Evolutionary conservation across 2,329 filamentous ascomycete species (phyloP), one percentile per base, ranked within the genome.

Genomic region (Ampelomyces quisqualis): DNA sequence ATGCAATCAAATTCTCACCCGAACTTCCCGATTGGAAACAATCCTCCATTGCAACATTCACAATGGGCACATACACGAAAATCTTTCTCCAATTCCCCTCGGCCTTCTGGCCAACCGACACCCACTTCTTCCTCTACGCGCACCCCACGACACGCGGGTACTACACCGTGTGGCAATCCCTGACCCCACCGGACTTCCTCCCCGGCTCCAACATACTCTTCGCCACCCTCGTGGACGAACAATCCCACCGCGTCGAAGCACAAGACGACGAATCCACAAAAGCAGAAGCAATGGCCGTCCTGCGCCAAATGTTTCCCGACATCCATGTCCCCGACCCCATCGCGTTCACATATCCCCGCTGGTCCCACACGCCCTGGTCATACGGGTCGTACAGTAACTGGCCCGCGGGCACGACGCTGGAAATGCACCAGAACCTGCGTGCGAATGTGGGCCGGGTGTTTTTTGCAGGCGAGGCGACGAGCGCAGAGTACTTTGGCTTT

Each of bases 21-120:
- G 51, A 67, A 4, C 69, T 87, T 0, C 84, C 84, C 0, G 62
- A 63, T 2, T 86, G 82, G 84, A 87, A 88, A 63, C 70, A 75
- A 10, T 74, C 73, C 2, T 78, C 80, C 0, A 84, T 87, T 36
- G 74, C 78, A 3, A 80, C 77, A 24, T 85, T 86, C 60, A 71
- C 74, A 46, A 86, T 87, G 78, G 84, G 79, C 5, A 86, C 82
- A 0, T 88, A 86, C 66, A 87, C 82, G 36, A 88, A 88, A 60
- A 79, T 87, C 46, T 87, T 87, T 66, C 69, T 84, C 45, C 83
- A 86, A 47, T 87, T 86, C 65, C 70, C 81, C 45, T 71, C 81
- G 39, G 77, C 80, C 0, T 88, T 87, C 64, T 87, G 84, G 84
- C 74, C 76, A 52, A 57, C 66, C 0, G 67, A 74, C 27, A 77